A percentile compares a stretch with the other conserved stretches of the same genome.
Evolutionary conservation across 2,329 filamentous ascomycete species (phyloP).

Genomic region (Fusarium cyanostomum): DNA sequence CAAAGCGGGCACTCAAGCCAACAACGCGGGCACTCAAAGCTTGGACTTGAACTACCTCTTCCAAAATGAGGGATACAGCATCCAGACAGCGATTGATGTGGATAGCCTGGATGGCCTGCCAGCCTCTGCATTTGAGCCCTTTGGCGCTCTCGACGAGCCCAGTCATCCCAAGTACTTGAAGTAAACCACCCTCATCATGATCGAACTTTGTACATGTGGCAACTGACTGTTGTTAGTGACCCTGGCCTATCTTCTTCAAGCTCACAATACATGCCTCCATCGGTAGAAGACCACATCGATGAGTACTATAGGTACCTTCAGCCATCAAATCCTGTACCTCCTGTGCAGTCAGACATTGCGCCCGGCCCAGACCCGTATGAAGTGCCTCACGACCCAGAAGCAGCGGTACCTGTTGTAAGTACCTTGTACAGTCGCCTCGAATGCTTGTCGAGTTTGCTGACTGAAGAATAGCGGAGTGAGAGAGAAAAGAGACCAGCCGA

Average conservation of each 20-base stretch:
- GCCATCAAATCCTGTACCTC: neutral
- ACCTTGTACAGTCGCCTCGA: neutral
- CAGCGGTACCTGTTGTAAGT: neutral
- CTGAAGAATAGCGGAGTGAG: neutral
- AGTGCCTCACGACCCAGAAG: neutral
- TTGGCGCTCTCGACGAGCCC: neutral
- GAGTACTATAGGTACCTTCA: neutral
- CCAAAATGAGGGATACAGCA: neutral
- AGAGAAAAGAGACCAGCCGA: constrained; percentile 7
- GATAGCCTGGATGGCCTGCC: neutral
- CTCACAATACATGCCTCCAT: neutral
- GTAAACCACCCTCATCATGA: neutral
- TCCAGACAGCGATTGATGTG: neutral
- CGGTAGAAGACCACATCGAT: neutral
- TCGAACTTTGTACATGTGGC: too few relatives aligned
- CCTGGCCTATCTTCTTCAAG: neutral
- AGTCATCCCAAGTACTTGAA: neutral
- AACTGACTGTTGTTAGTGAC: neutral
- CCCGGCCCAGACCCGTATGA: neutral
- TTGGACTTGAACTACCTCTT: too few relatives aligned
- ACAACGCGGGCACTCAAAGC: too few relatives aligned
- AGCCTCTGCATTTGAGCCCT: neutral
- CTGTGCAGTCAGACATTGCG: neutral
- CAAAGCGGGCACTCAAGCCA: too few relatives aligned
- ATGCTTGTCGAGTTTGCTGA: neutral